Conservation (phyloP, 116 monocot species). For the Phalaenopsis hybrid region DNA sequence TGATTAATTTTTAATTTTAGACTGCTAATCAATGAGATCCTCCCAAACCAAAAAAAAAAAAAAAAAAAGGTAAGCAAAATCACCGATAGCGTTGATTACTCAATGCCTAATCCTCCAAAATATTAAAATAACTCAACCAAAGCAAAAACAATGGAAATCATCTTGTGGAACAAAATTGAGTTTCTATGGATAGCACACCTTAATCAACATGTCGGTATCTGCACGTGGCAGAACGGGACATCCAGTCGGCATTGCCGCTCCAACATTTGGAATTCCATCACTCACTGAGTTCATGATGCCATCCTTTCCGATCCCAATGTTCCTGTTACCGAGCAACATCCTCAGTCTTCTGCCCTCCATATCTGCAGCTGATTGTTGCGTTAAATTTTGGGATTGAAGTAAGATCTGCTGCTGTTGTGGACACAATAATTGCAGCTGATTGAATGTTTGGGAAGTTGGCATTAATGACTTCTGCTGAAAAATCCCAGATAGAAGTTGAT, state of each 20-base stretch:
- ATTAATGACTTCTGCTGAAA: conserved; percentile 81
- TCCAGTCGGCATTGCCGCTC: conserved; percentile 54
- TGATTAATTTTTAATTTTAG: too few relatives aligned
- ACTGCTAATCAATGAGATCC: too few relatives aligned
- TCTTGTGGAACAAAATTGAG: too few relatives aligned
- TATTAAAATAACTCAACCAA: too few relatives aligned
- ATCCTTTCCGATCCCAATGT: conserved; percentile 61
- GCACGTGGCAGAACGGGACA: conserved; percentile 44
- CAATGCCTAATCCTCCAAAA: too few relatives aligned
- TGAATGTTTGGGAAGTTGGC: conserved; percentile 75
- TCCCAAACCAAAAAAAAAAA: too few relatives aligned
- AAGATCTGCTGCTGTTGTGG: conserved; percentile 85
- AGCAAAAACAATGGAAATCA: too few relatives aligned
- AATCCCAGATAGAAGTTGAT: conserved; percentile 80
- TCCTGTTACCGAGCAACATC: conserved; percentile 62
- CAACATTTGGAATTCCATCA: conserved; percentile 65
- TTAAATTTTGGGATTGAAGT: conserved; percentile 75
- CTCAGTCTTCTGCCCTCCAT: conserved; percentile 68
- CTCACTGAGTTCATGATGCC: conserved; percentile 41
- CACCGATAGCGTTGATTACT: too few relatives aligned
- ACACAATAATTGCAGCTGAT: conserved; percentile 71
- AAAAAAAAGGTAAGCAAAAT: too few relatives aligned
- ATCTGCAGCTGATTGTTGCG: conserved; percentile 52
- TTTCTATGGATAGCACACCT: conserved; percentile 33
- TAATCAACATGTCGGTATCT: conserved; percentile 78